Evolutionary conservation across 1,139 yeast genomes (phyloP).

Genomic region (Suhomyces choctaworum): DNA sequence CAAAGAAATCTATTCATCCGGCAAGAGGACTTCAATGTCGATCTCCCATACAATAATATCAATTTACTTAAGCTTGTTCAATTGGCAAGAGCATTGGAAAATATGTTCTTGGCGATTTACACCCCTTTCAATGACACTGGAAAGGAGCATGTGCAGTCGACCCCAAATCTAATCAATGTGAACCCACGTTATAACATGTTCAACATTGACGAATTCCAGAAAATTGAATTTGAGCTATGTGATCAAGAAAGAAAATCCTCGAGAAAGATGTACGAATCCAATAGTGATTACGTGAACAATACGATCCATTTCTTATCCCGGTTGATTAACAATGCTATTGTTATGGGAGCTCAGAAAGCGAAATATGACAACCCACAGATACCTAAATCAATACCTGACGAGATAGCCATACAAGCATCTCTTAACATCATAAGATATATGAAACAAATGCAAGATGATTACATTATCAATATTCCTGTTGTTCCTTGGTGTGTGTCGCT

Average conservation of each 20-base stretch:
- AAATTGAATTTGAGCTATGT: conserved; percentile 29
- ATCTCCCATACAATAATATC: conserved; percentile 25
- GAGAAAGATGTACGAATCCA: conserved; percentile 9
- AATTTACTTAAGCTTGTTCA: conserved; percentile 28
- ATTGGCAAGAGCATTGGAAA: conserved; percentile 30
- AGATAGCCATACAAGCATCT: conserved; percentile 24
- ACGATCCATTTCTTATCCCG: conserved; percentile 28
- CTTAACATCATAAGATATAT: conserved; percentile 30
- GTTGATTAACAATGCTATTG: conserved; percentile 28
- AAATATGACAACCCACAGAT: conserved; percentile 27
- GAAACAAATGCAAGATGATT: conserved; percentile 21
- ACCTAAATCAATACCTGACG: conserved; percentile 27
- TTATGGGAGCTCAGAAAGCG: conserved; percentile 29
- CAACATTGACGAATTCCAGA: conserved; percentile 28
- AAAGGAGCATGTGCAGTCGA: conserved; percentile 4
- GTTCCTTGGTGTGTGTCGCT: conserved; percentile 31
- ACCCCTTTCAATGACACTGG: conserved; percentile 26
- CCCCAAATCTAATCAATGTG: conserved; percentile 9
- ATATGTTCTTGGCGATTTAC: conserved; percentile 31
- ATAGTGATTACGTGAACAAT: conserved; percentile 19
- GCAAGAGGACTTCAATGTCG: conserved; percentile 37
- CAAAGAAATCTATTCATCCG: conserved; percentile 37
- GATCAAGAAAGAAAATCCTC: conserved; percentile 18
- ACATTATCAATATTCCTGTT: conserved; percentile 27
- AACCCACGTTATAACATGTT: conserved; percentile 21